A percentile compares a stretch with the other conserved stretches of the same genome.
These are phyloP conservation scores for Achaetomiella virescens DNA, from an alignment of 495 filamentous ascomycete genomes.

Conservation along the genomic window DNA sequence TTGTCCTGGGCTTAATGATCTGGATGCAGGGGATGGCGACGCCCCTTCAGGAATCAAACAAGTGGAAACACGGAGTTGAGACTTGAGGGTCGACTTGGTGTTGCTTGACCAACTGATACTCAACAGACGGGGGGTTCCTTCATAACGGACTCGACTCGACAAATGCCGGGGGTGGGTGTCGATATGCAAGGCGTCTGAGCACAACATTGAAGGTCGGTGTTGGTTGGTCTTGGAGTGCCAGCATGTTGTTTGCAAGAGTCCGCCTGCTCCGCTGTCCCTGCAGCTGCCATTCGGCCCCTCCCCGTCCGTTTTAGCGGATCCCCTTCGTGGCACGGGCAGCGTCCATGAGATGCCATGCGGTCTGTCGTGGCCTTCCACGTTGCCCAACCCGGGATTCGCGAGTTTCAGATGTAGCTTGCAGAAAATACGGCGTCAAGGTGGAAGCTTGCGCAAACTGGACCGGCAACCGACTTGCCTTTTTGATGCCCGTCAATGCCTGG, in stretches of 20 bases:
- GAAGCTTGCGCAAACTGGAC: background rate
- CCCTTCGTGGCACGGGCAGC: background rate
- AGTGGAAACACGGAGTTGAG: too few relatives aligned
- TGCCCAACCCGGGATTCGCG: background rate
- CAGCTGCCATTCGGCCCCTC: conserved; percentile 2
- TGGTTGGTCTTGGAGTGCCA: background rate
- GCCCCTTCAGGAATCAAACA: too few relatives aligned
- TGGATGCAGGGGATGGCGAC: too few relatives aligned
- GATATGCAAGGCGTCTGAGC: background rate
- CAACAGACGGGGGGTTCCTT: too few relatives aligned
- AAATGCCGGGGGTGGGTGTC: background rate
- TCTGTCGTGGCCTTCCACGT: conserved; percentile 10
- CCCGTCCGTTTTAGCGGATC: background rate
- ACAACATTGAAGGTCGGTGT: background rate
- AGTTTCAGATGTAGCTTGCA: background rate
- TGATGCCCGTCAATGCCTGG: background rate
- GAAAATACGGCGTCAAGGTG: background rate
- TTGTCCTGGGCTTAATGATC: too few relatives aligned
- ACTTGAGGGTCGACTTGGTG: too few relatives aligned
- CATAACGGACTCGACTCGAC: too few relatives aligned
- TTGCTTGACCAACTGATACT: too few relatives aligned
- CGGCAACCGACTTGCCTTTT: background rate
- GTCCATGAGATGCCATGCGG: background rate
- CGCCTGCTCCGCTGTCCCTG: conserved; percentile 2
- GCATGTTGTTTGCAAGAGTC: background rate